Evolutionary conservation across 352 stramenopile genomes (phyloP).

Genomic region (Phytophthora uliginosa): DNA sequence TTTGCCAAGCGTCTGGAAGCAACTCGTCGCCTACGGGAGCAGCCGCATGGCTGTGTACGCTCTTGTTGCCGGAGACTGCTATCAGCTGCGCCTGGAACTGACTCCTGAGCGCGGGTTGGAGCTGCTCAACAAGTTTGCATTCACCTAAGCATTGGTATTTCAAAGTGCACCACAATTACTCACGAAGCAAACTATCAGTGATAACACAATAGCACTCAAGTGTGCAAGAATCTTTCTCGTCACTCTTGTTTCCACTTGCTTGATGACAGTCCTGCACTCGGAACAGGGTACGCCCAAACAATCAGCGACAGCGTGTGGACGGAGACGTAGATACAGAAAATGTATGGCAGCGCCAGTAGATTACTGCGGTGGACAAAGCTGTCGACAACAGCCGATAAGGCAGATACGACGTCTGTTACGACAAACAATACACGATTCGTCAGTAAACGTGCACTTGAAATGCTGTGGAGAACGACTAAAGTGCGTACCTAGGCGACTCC

Average conservation of each 20-base stretch:
- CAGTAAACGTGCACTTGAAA: background rate
- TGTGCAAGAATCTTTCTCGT: background rate
- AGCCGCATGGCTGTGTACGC: slow-evolving; percentile 57
- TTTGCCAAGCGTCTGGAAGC: slow-evolving; percentile 62
- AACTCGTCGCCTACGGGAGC: slow-evolving; percentile 56
- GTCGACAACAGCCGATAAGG: slow-evolving; percentile 48
- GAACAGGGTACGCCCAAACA: slow-evolving; percentile 49
- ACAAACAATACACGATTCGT: slow-evolving; percentile 2
- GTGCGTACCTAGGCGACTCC: slow-evolving; percentile 31
- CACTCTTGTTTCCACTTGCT: slow-evolving; percentile 44
- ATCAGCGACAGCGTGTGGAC: slow-evolving; percentile 73
- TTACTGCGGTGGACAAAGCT: slow-evolving; percentile 66
- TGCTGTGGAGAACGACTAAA: slow-evolving; percentile 26
- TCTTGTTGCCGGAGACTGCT: slow-evolving; percentile 63
- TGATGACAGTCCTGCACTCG: background rate
- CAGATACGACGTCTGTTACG: slow-evolving; percentile 32
- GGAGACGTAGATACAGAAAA: slow-evolving; percentile 75
- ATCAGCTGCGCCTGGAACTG: slow-evolving; percentile 69
- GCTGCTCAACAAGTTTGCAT: slow-evolving; percentile 57
- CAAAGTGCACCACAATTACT: background rate
- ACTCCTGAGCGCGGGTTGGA: slow-evolving; percentile 48
- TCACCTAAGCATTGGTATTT: slow-evolving; percentile 27
- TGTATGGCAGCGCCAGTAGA: slow-evolving; percentile 70
- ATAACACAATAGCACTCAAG: slow-evolving; percentile 7
- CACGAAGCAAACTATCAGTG: background rate